Evolutionary conservation across 257 asterid genomes (phyloP), one percentile per base, ranked within the genome.

Genomic region (Salvia miltiorrhiza): DNA sequence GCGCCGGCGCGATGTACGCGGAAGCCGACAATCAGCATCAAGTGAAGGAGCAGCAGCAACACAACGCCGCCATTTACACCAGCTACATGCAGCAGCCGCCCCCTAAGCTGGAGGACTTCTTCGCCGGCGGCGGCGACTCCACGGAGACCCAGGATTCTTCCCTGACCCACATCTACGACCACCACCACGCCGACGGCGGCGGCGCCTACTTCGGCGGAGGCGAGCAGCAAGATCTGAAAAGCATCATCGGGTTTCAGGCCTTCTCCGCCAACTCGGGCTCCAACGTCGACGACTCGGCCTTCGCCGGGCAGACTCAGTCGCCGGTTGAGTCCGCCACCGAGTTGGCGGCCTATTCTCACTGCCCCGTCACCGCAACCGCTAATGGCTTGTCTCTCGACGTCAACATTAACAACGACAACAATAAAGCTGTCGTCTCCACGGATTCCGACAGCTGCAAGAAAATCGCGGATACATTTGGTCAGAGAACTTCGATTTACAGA

Each of bases 401-500:
- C 10, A 65, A 57, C 56, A 28, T 13, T 56, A 64, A 57, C 13
- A 52, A n/a, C 70, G 63, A 45, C 56, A 77, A 72, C 69, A 76
- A 61, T 39, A 55, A 73, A 14, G 83, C 89, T 53, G 78, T 86
- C 58, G 95, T 84, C 58, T 47, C 85, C 54, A 89, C 72, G 55
- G 92, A 84, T 32, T 67, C 88, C 0, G 83, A 83, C 58, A 76
- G 74, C 40, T 64, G 82, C 65, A 88, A 90, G 91, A 93, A 82
- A 72, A 76, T 84, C 14, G 44, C 86, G n/a, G 99, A 90, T 63
- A 86, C 93, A 2, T 88, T 84, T 63, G 95, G 97, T 4, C 97
- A 87, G 65, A 84, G 99, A 77, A 93, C 99, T 41, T 93, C 99
- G 6, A 88, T 93, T 54, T 93, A 88, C 85, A 83, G 99, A 76